Base-by-base conservation (phyloP, 2,329 filamentous ascomycete species). In the Claviceps paspali region DNA sequence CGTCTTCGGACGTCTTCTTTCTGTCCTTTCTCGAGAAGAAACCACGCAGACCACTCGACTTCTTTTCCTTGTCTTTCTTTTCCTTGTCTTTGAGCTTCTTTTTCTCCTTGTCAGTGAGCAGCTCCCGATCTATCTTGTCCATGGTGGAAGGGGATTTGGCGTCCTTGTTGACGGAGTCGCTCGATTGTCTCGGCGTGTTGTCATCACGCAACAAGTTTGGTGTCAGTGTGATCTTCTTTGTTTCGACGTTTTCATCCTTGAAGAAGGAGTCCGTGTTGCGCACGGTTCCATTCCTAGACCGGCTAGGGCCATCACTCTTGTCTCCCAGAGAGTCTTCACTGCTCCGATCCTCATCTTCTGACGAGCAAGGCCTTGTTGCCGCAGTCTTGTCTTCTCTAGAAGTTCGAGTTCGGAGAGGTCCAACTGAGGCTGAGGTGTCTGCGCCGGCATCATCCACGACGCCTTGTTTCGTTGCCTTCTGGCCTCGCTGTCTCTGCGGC, bases 201-300 rank as follows among this genome's bases (percentile, higher is more conserved):
- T 95, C 87, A 47, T 96, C 88, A 29, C 88, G 78, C 29, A 96
- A 64, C 37, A 98, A 62, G 48, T 93, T 93, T 2, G 91, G 91
- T 3, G 91, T 98, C 31, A 98, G 71, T 0, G 87, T 93, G 47
- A 98, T 96, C 63, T 96, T 96, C 59, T 92, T 86, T 3, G 91
- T 95, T 58, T 96, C 91, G 27, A 85, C 81, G 23, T 76, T 85
- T 52, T 98, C 88, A 52, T 96, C 91, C 57, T 86, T 93, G 67
- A 95, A 95, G 66, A 96, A 95, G 1, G 88, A 94, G 59, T 96
- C 88, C 4, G 85, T 88, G 53, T 92, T 92, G 45, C 88, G 75
- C 31, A 94, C 72, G 17, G 82, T 88, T 29, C 86, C 86, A 48
- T 93, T 92, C 45, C 80, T 76, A 26, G 84, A 86, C 52, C 79